Evolutionary conservation across 129 eudicot species (phyloP).

Genomic region (Chrysanthemum makinoi): DNA sequence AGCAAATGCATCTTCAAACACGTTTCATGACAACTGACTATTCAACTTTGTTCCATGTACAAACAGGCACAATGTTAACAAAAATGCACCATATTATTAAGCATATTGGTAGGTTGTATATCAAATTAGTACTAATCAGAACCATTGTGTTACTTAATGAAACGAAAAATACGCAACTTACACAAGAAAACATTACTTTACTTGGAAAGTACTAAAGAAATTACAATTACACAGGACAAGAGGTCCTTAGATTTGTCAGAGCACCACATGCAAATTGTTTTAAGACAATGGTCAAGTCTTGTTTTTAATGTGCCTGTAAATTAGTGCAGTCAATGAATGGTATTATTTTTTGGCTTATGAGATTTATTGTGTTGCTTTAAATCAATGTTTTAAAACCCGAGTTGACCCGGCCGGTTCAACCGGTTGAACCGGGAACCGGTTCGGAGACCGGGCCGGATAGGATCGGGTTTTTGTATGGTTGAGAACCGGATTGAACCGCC

Average conservation of each 20-base stretch:
- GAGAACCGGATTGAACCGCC: too few species aligned
- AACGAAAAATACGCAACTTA: not conserved
- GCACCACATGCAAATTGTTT: constrained; percentile 16
- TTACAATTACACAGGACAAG: not conserved
- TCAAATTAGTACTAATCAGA: not conserved
- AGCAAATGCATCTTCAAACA: too few species aligned
- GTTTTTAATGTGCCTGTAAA: not conserved
- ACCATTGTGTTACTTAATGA: not conserved
- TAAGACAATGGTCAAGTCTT: constrained; percentile 2
- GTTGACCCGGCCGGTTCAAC: too few species aligned
- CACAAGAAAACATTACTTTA: not conserved
- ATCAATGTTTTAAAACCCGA: too few species aligned
- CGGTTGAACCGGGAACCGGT: too few species aligned
- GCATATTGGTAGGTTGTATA: not conserved
- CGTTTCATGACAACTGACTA: too few species aligned
- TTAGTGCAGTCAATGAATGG: not conserved
- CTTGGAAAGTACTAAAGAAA: not conserved
- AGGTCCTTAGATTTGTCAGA: constrained; percentile 19
- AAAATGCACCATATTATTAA: too few species aligned
- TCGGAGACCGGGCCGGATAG: too few species aligned
- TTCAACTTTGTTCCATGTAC: too few species aligned
- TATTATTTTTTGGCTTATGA: not conserved
- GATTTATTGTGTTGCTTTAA: not conserved
- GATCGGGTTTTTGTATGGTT: too few species aligned
- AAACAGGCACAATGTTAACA: too few species aligned